These are phyloP conservation scores for Zygosaccharomyces bailii DNA, from an alignment of 805 yeast genomes.

Conservation along the genomic window DNA sequence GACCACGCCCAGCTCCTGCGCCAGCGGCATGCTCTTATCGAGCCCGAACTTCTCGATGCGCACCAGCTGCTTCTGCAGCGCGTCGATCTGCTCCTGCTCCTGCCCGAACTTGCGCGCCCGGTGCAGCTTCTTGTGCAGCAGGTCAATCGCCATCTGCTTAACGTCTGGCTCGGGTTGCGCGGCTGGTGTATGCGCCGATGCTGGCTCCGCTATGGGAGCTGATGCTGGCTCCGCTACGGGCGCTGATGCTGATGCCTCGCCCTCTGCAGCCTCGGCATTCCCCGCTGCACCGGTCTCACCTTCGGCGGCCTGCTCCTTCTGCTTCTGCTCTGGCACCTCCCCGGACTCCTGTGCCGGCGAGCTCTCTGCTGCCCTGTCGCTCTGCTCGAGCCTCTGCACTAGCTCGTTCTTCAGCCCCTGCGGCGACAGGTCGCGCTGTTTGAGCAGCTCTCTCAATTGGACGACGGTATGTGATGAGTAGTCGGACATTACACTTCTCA, in stretches of 20 bases:
- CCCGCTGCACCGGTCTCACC: conserved; percentile 6
- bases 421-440: conserved; percentile 59
- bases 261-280: conserved; percentile 7
- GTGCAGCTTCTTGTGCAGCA: conserved; percentile 60
- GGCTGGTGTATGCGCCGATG: conserved; percentile 63
- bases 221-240: conserved; percentile 9
- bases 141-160: conserved; percentile 62
- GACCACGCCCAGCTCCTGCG: conserved; percentile 61
- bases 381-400: conserved; percentile 58
- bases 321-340: not conserved
- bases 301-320: conserved; percentile 9
- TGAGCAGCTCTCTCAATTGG: conserved; percentile 76
- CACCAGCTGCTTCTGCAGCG: conserved; percentile 48
- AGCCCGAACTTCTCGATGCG: conserved; percentile 79
- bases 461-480: conserved; percentile 72
- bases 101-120: conserved; percentile 79
- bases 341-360: conserved; percentile 19
- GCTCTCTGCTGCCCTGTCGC: conserved; percentile 39
- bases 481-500: conserved; percentile 41
- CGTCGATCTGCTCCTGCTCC: conserved; percentile 57
- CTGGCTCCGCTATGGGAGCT: conserved; percentile 21
- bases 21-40: conserved; percentile 60
- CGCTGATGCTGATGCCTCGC: conserved; percentile 17
- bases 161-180: not conserved
- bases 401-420: conserved; percentile 82